phyloP scores from a whole-genome alignment of 225 moss, liverwort and hornwort genomes.

The Bryum argenteum region DNA sequence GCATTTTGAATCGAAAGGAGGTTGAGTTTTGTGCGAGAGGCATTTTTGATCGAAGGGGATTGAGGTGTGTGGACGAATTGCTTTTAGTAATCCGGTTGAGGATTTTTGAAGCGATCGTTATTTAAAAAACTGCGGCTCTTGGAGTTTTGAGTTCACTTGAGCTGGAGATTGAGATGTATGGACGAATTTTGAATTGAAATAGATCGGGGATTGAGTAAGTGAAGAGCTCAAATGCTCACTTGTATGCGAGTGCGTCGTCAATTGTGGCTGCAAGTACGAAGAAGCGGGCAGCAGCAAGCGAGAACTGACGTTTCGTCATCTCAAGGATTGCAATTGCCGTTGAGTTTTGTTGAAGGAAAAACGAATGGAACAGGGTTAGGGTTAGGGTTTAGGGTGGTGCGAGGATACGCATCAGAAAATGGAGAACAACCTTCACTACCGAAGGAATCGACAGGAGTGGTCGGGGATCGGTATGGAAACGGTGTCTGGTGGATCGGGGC shows the following conservation, averaged over 20 bases:
- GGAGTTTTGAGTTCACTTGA: too few relatives aligned
- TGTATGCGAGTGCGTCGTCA: conserved; percentile 79
- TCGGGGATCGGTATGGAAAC: background rate
- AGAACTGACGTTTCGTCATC: background rate
- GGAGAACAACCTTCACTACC: background rate
- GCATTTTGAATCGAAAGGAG: too few relatives aligned
- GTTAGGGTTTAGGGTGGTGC: conserved; percentile 43
- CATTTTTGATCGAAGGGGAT: background rate
- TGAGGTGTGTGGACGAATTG: background rate
- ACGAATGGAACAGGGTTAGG: conserved; percentile 40
- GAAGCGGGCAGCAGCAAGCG: conserved; percentile 26
- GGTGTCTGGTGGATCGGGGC: conserved; percentile 36
- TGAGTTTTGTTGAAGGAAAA: conserved; percentile 8
- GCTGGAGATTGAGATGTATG: conserved; percentile 8
- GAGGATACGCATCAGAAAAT: conserved; percentile 41
- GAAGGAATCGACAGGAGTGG: too few relatives aligned
- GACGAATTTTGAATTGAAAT: background rate
- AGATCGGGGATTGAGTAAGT: background rate
- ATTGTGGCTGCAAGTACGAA: conserved; percentile 54
- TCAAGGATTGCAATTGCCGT: background rate
- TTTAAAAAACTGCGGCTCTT: background rate
- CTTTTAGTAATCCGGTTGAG: background rate
- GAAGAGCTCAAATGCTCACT: conserved; percentile 71
- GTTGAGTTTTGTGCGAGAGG: too few relatives aligned
- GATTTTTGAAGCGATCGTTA: background rate